Percentiles rank a stretch among this genome's conserved stretches.
These are phyloP conservation scores for Microcyclosporella mali DNA, from an alignment of 2,329 filamentous ascomycete species.

Conservation along the genomic window DNA sequence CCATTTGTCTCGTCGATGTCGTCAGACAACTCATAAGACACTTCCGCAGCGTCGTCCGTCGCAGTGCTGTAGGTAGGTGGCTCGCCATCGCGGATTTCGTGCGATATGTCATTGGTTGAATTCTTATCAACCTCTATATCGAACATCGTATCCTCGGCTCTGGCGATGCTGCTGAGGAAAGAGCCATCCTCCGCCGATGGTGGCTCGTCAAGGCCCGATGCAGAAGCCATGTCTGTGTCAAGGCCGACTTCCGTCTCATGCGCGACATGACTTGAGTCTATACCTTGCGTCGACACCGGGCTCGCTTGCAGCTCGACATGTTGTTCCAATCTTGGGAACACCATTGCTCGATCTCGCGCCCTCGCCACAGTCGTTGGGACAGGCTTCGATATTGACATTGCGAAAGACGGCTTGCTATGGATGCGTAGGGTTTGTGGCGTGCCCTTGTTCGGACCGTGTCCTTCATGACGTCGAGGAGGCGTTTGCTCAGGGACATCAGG, in stretches of 20 bases:
- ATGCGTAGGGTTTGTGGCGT: conserved; percentile 26
- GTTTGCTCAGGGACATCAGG: conserved; percentile 16
- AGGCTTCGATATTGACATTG: conserved; percentile 14
- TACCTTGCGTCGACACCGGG: too few relatives aligned
- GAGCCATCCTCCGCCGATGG: not conserved
- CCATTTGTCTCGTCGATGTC: conserved; percentile 1
- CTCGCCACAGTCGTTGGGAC: conserved; percentile 23
- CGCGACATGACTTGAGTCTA: too few relatives aligned
- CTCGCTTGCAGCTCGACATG: too few relatives aligned
- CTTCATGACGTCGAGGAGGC: conserved; percentile 15
- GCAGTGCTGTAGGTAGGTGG: too few relatives aligned
- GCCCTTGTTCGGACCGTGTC: conserved; percentile 15
- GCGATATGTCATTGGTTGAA: too few relatives aligned
- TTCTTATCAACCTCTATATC: too few relatives aligned
- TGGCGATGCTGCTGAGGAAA: too few relatives aligned
- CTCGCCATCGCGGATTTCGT: too few relatives aligned
- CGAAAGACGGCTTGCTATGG: conserved; percentile 15
- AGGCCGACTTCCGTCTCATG: too few relatives aligned
- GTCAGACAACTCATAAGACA: conserved; percentile 1
- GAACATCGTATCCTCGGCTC: too few relatives aligned
- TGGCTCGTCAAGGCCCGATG: not conserved
- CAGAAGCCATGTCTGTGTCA: not conserved
- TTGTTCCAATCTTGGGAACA: conserved; percentile 20
- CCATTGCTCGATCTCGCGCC: conserved; percentile 19
- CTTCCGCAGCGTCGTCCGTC: too few relatives aligned